Percentiles rank a stretch among this genome's conserved stretches.
These are phyloP conservation scores for Aspergillus transmontanensis DNA, from an alignment of 2,329 filamentous ascomycete genomes.

Conservation along the genomic window DNA sequence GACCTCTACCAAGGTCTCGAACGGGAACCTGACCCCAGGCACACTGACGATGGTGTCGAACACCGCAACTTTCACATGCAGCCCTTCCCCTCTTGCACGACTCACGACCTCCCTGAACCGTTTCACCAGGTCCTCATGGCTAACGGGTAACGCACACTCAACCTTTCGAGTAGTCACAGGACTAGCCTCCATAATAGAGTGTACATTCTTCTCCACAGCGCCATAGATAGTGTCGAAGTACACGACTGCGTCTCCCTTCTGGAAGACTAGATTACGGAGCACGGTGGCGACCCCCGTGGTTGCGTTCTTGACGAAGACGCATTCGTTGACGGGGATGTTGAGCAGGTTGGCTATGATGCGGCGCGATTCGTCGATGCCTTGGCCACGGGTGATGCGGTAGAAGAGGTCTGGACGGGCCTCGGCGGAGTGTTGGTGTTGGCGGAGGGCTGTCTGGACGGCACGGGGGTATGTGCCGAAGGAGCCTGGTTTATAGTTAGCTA, in stretches of 20 bases:
- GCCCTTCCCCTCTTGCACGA: constrained; percentile 57
- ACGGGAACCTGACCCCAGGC: constrained; percentile 80
- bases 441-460: constrained; percentile 61
- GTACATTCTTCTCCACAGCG: constrained; percentile 72
- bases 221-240: constrained; percentile 80
- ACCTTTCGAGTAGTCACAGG: constrained; percentile 57
- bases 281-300: constrained; percentile 72
- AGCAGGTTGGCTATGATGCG: constrained; percentile 66
- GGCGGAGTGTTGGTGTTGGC: constrained; percentile 64
- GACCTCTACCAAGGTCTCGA: constrained; percentile 63
- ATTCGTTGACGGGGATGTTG: constrained; percentile 64
- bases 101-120: constrained; percentile 63
- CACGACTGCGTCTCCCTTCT: constrained; percentile 70
- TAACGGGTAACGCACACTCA: constrained; percentile 66
- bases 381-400: constrained; percentile 68
- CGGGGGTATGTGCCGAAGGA: constrained; percentile 79
- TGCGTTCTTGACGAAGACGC: constrained; percentile 81
- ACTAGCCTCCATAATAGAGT: constrained; percentile 71
- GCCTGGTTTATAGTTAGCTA: constrained; percentile 35
- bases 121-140: constrained; percentile 66
- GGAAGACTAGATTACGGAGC: constrained; percentile 72
- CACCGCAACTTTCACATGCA: constrained; percentile 67
- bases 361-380: constrained; percentile 66
- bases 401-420: constrained; percentile 76
- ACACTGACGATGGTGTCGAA: constrained; percentile 81